Conservation (phyloP, 192 early-diverging fungal genomes). For the Coemansia brasiliensis region DNA sequence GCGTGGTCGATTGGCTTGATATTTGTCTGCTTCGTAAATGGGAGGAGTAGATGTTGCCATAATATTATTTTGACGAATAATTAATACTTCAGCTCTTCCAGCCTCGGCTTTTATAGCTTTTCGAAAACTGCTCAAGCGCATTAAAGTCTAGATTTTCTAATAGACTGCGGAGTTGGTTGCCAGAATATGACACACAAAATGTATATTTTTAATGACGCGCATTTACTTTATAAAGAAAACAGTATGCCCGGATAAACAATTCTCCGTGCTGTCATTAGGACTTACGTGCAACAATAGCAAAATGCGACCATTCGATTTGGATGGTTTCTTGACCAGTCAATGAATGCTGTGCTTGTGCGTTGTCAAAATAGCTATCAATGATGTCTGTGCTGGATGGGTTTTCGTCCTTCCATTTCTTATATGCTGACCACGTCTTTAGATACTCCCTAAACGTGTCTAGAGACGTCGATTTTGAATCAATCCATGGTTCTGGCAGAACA, state of each 20-base stretch:
- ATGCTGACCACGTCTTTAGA: slow-evolving; percentile 39
- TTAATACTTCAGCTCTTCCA: no score
- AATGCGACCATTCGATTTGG: slow-evolving; percentile 26
- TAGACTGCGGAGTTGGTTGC: no score
- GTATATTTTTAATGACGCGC: no score
- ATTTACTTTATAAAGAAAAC: no score
- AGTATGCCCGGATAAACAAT: no score
- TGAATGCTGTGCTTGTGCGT: slow-evolving; percentile 5
- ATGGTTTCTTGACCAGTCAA: slow-evolving; percentile 4
- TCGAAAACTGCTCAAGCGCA: no score
- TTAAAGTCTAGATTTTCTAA: no score
- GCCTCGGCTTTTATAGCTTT: no score
- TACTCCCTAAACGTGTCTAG: slow-evolving; percentile 17
- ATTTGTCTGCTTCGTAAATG: slow-evolving; percentile 27
- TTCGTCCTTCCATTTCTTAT: slow-evolving; percentile 28
- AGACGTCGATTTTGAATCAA: slow-evolving; percentile 13
- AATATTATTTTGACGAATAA: not conserved
- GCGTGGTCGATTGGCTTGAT: slow-evolving; percentile 34
- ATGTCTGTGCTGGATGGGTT: slow-evolving; percentile 9
- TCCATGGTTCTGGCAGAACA: slow-evolving; percentile 20
- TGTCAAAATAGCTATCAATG: slow-evolving; percentile 20
- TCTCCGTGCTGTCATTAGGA: not conserved
- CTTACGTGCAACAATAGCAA: slow-evolving; percentile 33
- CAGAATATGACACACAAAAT: no score
- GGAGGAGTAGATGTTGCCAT: slow-evolving; percentile 37